A percentile compares a stretch with the other conserved stretches of the same genome.
Evolutionary conservation across 2,329 filamentous ascomycete species (phyloP).

Genomic region (Rhinocladiella mackenziei): DNA sequence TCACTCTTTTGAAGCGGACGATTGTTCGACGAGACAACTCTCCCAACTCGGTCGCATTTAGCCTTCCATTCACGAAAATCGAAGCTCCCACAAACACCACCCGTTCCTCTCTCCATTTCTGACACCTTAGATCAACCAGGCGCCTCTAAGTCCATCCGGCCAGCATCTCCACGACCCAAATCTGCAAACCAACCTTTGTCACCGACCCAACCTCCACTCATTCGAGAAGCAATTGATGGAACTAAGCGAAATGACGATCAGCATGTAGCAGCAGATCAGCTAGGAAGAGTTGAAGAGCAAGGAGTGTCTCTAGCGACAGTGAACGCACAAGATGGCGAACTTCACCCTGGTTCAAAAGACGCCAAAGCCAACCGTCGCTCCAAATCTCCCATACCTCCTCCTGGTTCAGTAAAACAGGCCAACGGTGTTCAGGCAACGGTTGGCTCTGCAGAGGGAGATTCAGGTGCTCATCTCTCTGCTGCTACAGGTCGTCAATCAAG

Average conservation of each 20-base stretch:
- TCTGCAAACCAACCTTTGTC: constrained; percentile 1
- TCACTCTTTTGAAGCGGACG: constrained; percentile 46
- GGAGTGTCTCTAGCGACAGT: neutral
- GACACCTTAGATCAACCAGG: constrained; percentile 5
- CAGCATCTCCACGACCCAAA: constrained; percentile 7
- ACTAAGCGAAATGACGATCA: neutral
- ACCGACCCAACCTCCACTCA: neutral
- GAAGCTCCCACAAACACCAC: constrained; percentile 29
- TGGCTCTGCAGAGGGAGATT: neutral
- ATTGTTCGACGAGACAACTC: constrained; percentile 54
- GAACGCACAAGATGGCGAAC: constrained; percentile 5
- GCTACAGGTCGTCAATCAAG: constrained; percentile 1
- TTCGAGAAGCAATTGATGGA: neutral
- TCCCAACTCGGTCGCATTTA: constrained; percentile 41
- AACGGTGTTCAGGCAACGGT: neutral
- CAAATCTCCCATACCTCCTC: constrained; percentile 3
- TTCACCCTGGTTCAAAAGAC: neutral
- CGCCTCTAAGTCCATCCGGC: neutral
- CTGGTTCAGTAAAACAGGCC: neutral
- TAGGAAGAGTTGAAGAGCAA: neutral
- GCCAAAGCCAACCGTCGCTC: constrained; percentile 1
- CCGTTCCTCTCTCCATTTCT: constrained; percentile 1
- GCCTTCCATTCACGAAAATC: constrained; percentile 20
- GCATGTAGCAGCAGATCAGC: neutral
- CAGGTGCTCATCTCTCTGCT: neutral